Conservation (phyloP, 192 early-diverging fungal species). For the Backusella luteola region DNA sequence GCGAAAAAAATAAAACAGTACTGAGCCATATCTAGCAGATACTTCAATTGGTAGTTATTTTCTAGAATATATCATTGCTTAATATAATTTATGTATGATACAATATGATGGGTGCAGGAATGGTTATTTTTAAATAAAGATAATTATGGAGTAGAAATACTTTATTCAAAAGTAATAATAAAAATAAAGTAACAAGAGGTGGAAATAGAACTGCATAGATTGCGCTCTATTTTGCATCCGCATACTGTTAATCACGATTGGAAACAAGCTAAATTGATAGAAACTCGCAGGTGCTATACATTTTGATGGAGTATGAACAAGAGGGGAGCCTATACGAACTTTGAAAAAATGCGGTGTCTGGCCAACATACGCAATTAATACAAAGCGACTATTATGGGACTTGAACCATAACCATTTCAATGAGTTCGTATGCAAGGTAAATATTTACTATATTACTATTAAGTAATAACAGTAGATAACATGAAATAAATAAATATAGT, state of each 20-base stretch:
- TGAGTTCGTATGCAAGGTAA: constrained; percentile 65
- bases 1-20: too few species aligned
- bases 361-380: constrained; percentile 47
- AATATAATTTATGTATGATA: too few species aligned
- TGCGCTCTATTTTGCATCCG: constrained; percentile 56
- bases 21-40: too few species aligned
- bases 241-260: constrained; percentile 55
- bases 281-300: constrained; percentile 39
- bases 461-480: background rate
- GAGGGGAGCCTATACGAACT: constrained; percentile 58
- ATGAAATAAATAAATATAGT: constrained; percentile 35
- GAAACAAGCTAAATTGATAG: constrained; percentile 34
- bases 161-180: too few species aligned
- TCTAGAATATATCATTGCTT: too few species aligned
- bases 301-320: constrained; percentile 51
- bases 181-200: constrained; percentile 39
- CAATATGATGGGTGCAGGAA: too few species aligned
- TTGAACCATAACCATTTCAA: constrained; percentile 61
- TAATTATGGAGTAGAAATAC: too few species aligned
- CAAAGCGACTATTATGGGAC: constrained; percentile 64
- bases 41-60: too few species aligned
- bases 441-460: background rate
- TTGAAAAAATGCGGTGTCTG: constrained; percentile 63
- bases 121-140: too few species aligned
- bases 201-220: constrained; percentile 55